These are phyloP conservation scores for Sclerotinia minor DNA, from an alignment of 2,329 filamentous ascomycete species.

Conservation along the genomic window DNA sequence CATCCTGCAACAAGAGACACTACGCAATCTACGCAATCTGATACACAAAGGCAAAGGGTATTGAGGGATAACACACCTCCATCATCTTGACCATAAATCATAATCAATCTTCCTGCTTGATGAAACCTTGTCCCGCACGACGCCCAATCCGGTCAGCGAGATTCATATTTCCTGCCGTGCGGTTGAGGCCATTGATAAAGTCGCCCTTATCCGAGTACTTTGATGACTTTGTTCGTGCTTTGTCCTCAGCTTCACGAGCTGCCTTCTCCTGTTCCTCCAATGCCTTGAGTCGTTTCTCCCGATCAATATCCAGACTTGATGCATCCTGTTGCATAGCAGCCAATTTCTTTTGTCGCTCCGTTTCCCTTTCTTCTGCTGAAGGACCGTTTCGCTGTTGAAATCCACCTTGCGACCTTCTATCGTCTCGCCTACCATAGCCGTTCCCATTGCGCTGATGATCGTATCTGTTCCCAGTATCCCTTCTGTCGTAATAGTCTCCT, in stretches of 20 bases:
- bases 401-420: conserved; percentile 26
- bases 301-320: conserved; percentile 67
- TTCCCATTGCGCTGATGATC: conserved; percentile 35
- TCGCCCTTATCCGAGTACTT: conserved; percentile 64
- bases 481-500: conserved; percentile 29
- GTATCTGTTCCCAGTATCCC: conserved; percentile 30
- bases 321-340: conserved; percentile 74
- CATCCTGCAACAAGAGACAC: background rate
- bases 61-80: conserved; percentile 6
- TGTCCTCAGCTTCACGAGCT: conserved; percentile 66
- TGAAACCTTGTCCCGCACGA: conserved; percentile 47
- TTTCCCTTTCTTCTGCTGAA: conserved; percentile 45
- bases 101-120: conserved; percentile 46
- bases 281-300: conserved; percentile 65
- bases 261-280: conserved; percentile 65
- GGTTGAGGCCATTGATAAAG: conserved; percentile 65
- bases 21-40: conserved; percentile 5
- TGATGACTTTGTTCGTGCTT: conserved; percentile 56
- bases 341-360: conserved; percentile 65
- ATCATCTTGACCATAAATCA: background rate
- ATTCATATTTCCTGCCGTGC: conserved; percentile 54
- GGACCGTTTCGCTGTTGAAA: conserved; percentile 11
- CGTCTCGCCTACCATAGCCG: conserved; percentile 38
- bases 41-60: background rate
- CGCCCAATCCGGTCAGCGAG: conserved; percentile 55